A percentile compares a stretch with the other conserved stretches of the same genome.
These are phyloP conservation scores for Globisporangium iwayamae DNA, from an alignment of 352 stramenopile species.

Conservation along the genomic window DNA sequence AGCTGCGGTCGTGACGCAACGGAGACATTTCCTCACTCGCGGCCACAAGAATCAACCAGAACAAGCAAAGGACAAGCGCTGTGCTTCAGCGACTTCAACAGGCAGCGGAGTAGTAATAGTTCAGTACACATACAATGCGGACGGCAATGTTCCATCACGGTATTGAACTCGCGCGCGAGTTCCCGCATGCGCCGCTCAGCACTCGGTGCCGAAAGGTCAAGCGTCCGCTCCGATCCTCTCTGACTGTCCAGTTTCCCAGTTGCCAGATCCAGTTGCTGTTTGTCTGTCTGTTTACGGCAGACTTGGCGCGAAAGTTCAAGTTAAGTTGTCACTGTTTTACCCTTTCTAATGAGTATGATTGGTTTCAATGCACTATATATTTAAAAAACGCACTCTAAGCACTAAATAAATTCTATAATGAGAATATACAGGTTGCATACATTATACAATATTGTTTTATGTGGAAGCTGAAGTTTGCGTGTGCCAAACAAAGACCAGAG, in stretches of 20 bases:
- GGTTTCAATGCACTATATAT: neutral
- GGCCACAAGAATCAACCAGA: neutral
- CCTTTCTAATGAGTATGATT: neutral
- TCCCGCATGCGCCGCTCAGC: no score
- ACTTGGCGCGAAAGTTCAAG: conserved; percentile 15
- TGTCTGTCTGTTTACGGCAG: conserved; percentile 2
- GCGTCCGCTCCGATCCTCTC: neutral
- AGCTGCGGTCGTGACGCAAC: conserved; percentile 15
- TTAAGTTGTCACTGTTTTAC: neutral
- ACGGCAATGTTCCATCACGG: no score
- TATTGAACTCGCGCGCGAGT: no score
- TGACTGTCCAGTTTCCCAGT: neutral
- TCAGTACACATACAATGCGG: no score
- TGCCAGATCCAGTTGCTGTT: no score
- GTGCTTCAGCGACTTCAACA: neutral
- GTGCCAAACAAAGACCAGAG: neutral
- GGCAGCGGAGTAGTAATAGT: no score
- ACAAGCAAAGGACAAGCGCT: neutral
- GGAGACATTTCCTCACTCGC: conserved; percentile 12
- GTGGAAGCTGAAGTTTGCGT: conserved; percentile 19
- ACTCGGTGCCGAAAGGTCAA: neutral
- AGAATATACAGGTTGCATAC: no score
- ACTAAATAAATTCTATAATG: no score
- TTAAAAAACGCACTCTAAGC: no score
- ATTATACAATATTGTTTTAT: neutral